Conservation (phyloP, 768 basidiomycete species). For the Naematelia encephala region DNA sequence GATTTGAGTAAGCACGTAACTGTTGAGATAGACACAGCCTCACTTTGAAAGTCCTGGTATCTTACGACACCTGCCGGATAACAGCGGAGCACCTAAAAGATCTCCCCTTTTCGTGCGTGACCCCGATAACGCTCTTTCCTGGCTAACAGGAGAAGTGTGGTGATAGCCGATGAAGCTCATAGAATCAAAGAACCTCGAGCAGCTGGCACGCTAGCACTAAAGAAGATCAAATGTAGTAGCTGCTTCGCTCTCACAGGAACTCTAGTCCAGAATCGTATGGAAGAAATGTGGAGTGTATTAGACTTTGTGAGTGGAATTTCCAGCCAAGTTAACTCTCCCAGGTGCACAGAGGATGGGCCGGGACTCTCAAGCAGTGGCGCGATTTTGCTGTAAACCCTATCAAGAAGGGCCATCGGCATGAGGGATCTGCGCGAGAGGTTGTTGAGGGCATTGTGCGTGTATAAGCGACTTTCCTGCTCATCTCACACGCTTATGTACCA, state of each 20-base stretch:
- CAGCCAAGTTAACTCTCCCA: slow-evolving; percentile 4
- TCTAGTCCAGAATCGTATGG: slow-evolving; percentile 82
- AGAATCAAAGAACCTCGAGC: slow-evolving; percentile 75
- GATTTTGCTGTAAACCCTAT: slow-evolving; percentile 57
- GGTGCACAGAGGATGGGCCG: slow-evolving; percentile 65
- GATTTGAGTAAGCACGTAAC: slow-evolving; percentile 66
- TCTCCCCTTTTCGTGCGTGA: slow-evolving; percentile 61
- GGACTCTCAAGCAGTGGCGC: slow-evolving; percentile 72
- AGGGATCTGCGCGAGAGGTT: slow-evolving; percentile 37
- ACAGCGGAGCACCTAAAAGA: slow-evolving; percentile 68
- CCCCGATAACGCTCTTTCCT: not conserved
- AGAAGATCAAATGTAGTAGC: slow-evolving; percentile 62
- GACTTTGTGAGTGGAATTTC: slow-evolving; percentile 74
- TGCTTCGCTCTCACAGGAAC: slow-evolving; percentile 85
- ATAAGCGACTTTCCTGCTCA: not conserved
- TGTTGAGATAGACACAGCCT: not conserved
- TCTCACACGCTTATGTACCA: not conserved
- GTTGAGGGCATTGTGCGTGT: slow-evolving; percentile 37
- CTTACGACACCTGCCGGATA: slow-evolving; percentile 69
- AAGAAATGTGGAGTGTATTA: slow-evolving; percentile 86
- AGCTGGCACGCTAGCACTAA: slow-evolving; percentile 65
- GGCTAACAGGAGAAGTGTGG: slow-evolving; percentile 26
- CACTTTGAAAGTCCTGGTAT: slow-evolving; percentile 64
- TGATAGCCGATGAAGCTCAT: slow-evolving; percentile 81
- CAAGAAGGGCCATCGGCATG: slow-evolving; percentile 45